phyloP scores from a whole-genome alignment of 257 asterid species.

The Agastache rugosa region DNA sequence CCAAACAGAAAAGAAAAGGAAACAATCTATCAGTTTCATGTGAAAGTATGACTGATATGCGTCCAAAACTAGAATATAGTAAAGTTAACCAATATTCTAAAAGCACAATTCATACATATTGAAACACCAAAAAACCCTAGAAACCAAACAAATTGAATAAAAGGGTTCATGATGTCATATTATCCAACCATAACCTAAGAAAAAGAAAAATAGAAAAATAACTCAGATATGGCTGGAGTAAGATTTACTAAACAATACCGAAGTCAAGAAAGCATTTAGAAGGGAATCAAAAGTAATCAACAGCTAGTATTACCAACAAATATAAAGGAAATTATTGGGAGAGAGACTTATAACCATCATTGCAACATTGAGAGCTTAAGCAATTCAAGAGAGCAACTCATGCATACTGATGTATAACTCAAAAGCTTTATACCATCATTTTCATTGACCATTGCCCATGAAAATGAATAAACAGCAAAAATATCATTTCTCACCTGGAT shows the following conservation, averaged over 20 bases:
- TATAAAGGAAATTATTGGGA: not conserved
- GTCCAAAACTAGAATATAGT: slow-evolving; percentile 26
- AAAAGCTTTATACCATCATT: slow-evolving; percentile 10
- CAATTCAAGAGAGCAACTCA: not conserved
- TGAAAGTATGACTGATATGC: slow-evolving; percentile 14
- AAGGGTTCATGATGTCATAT: slow-evolving; percentile 9
- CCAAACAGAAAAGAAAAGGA: slow-evolving; percentile 27
- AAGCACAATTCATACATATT: slow-evolving; percentile 12
- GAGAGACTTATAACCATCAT: not conserved
- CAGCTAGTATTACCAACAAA: not conserved
- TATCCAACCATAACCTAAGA: slow-evolving; percentile 1
- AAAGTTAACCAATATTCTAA: slow-evolving; percentile 1
- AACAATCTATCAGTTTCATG: slow-evolving; percentile 7
- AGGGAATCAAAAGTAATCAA: not conserved
- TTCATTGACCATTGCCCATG: not conserved
- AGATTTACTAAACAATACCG: not conserved
- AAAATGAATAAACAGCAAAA: slow-evolving; percentile 26
- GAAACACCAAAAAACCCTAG: slow-evolving; percentile 22
- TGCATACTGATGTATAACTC: not conserved
- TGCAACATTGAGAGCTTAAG: slow-evolving; percentile 19
- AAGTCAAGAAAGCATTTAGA: not conserved
- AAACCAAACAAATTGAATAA: slow-evolving; percentile 22
- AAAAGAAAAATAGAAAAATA: not conserved
- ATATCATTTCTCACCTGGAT: slow-evolving; percentile 51
- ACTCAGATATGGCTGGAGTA: not conserved